Conservation (phyloP, 345 rosid species). For the Pistacia vera region DNA sequence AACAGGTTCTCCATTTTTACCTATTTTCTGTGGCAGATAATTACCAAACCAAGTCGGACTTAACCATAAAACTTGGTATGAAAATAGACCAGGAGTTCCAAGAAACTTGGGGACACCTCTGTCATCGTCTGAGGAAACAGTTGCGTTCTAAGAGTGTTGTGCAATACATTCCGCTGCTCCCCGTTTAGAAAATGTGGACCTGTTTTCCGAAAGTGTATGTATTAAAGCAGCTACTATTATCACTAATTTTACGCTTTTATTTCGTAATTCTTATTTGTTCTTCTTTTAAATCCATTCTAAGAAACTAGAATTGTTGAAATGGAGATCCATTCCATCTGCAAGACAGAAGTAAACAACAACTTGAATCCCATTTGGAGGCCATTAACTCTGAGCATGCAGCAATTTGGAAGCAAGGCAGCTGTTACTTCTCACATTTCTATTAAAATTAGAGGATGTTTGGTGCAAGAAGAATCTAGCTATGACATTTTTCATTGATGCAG, state of each 20-base stretch:
- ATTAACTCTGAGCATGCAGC: conserved; percentile 68
- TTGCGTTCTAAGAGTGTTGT: conserved; percentile 58
- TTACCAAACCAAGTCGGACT: conserved; percentile 53
- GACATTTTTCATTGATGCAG: conserved; percentile 36
- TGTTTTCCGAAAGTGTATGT: conserved; percentile 82
- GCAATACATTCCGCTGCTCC: conserved; percentile 56
- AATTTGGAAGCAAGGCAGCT: conserved; percentile 82
- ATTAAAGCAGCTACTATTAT: neutral
- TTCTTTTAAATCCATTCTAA: conserved; percentile 66
- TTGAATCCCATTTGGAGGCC: conserved; percentile 83
- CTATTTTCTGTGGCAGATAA: conserved; percentile 48
- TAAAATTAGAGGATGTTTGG: neutral
- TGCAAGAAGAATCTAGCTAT: conserved; percentile 1
- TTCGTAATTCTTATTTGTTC: neutral
- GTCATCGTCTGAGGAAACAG: conserved; percentile 70
- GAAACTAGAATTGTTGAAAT: conserved; percentile 64
- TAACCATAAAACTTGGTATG: conserved; percentile 56
- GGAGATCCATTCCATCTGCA: conserved; percentile 67
- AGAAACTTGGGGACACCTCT: conserved; percentile 58
- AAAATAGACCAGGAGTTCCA: conserved; percentile 32
- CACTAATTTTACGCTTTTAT: neutral
- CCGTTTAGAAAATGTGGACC: conserved; percentile 67
- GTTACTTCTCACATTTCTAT: neutral
- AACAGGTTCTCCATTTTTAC: neutral
- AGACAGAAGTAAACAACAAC: conserved; percentile 81